Percentiles rank a stretch among this genome's conserved stretches.
Conservation (phyloP, 441 rosid species). For the Rhodomyrtus psidioides region DNA sequence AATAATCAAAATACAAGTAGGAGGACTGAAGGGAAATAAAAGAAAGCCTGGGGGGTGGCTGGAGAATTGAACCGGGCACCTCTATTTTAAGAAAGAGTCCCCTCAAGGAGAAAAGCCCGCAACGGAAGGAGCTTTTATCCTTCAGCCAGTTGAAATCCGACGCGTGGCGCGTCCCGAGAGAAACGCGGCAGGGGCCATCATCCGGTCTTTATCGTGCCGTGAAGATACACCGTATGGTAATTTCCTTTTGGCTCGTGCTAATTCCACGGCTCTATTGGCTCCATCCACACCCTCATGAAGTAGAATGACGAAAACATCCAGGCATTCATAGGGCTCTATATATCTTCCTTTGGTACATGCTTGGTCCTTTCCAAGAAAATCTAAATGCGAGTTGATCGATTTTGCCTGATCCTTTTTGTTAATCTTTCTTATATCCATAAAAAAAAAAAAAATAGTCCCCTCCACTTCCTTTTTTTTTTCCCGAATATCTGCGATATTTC, state of each 20-base stretch:
- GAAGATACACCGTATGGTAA: background rate
- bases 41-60: background rate
- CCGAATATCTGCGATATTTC: background rate
- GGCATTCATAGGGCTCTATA: rapidly evolving
- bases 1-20: background rate
- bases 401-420: background rate
- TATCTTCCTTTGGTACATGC: background rate
- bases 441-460: background rate
- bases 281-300: background rate
- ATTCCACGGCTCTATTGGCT: background rate
- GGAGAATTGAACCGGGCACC: background rate
- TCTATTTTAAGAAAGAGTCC: background rate
- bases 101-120: background rate
- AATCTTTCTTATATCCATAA: background rate
- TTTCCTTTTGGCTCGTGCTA: background rate
- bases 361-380: background rate
- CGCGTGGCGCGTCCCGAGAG: background rate
- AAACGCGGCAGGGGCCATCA: background rate
- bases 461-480: background rate
- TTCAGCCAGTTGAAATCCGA: background rate
- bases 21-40: background rate
- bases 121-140: background rate
- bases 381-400: background rate
- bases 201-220: background rate
- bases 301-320: background rate